Percentiles rank a stretch among this genome's conserved stretches.
Evolutionary conservation across 2,329 filamentous ascomycete genomes (phyloP).

Genomic region (Colletotrichum scovillei): DNA sequence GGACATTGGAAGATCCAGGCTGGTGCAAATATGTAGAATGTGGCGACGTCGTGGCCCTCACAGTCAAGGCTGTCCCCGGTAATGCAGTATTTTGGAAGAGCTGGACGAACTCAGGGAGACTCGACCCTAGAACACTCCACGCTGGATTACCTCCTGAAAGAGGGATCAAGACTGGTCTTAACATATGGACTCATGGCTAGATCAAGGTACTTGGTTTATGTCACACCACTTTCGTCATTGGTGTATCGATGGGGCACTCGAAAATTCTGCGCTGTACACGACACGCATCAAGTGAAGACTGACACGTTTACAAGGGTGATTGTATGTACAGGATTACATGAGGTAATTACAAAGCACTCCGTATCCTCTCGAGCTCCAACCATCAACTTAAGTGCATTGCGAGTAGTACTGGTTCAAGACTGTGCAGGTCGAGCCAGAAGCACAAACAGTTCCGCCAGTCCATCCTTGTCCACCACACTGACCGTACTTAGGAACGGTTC

Average conservation of each 20-base stretch:
- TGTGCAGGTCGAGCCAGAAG: constrained; percentile 48
- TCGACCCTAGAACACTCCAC: not conserved
- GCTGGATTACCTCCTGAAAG: constrained; percentile 4
- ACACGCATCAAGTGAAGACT: not conserved
- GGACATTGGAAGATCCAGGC: constrained; percentile 1
- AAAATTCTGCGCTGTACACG: no score
- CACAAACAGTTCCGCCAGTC: constrained; percentile 50
- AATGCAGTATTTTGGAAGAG: constrained; percentile 18
- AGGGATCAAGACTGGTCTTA: constrained; percentile 11
- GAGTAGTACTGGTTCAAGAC: constrained; percentile 53
- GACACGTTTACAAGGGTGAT: no score
- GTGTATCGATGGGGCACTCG: no score
- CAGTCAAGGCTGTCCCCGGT: not conserved
- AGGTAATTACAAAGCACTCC: no score
- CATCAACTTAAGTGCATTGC: constrained; percentile 49
- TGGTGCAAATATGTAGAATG: constrained; percentile 11
- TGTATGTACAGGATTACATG: not conserved
- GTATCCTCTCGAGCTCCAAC: no score
- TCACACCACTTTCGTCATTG: not conserved
- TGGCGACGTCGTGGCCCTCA: not conserved
- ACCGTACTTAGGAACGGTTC: constrained; percentile 43
- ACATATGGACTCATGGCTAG: constrained; percentile 9
- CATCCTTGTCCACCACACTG: constrained; percentile 52
- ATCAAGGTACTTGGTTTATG: not conserved
- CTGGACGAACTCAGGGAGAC: not conserved